These are phyloP conservation scores for Trichoderma sp. DNA, from an alignment of 2,329 filamentous ascomycete species.

Conservation along the genomic window DNA sequence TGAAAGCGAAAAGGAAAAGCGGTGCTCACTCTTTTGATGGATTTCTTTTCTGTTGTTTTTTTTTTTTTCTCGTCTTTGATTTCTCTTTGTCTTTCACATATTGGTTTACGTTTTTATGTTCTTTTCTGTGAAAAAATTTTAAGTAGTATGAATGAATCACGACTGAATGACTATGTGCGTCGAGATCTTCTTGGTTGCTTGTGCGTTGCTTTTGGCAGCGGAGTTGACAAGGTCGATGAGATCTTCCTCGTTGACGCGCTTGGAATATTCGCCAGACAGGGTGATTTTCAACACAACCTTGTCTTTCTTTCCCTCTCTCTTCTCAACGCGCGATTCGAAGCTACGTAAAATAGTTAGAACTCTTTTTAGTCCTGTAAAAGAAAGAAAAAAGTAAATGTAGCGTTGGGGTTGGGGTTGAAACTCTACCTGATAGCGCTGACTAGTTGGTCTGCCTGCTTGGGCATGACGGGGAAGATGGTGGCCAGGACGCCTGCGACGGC, in stretches of 20 bases:
- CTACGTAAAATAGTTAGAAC: slow-evolving; percentile 32
- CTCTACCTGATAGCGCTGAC: slow-evolving; percentile 45
- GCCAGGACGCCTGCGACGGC: slow-evolving; percentile 51
- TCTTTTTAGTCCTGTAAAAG: neutral
- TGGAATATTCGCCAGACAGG: slow-evolving; percentile 38
- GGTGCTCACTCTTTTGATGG: slow-evolving; percentile 4
- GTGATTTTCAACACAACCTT: slow-evolving; percentile 45
- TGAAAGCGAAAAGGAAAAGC: slow-evolving; percentile 5
- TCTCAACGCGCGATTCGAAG: slow-evolving; percentile 37
- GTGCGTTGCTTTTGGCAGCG: slow-evolving; percentile 41
- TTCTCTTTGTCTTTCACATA: neutral
- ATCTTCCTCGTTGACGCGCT: slow-evolving; percentile 41
- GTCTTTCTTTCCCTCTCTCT: slow-evolving; percentile 42
- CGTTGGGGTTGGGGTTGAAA: slow-evolving; percentile 1
- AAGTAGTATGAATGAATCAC: slow-evolving; percentile 31
- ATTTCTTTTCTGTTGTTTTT: neutral
- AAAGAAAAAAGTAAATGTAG: neutral
- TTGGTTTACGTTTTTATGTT: slow-evolving; percentile 4
- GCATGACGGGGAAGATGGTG: slow-evolving; percentile 48
- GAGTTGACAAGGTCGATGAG: slow-evolving; percentile 43
- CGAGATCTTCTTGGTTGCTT: slow-evolving; percentile 40
- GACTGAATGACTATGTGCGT: slow-evolving; percentile 38
- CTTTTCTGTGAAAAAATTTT: neutral
- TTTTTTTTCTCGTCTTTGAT: neutral
- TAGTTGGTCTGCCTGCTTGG: slow-evolving; percentile 43